Percentiles rank a stretch among this genome's conserved stretches.
These are phyloP conservation scores for Solanum bulbocastanum DNA, from an alignment of 257 asterid genomes.

Conservation along the genomic window DNA sequence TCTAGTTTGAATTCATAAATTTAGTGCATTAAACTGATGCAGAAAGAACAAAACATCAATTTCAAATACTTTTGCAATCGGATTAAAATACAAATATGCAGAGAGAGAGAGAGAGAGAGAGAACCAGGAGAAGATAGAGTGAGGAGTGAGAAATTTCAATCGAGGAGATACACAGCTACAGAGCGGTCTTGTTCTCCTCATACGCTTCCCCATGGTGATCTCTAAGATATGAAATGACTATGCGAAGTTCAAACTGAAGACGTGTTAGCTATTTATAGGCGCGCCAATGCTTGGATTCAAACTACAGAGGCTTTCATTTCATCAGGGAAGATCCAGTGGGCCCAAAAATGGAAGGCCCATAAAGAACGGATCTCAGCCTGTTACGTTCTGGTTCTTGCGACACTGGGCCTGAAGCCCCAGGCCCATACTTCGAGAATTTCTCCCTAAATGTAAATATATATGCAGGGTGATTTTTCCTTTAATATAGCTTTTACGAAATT, in stretches of 20 bases:
- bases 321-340: not conserved
- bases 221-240: not conserved
- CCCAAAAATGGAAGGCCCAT: not conserved
- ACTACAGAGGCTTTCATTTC: not conserved
- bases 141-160: constrained; percentile 25
- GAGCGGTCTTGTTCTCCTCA: constrained; percentile 58
- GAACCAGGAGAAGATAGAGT: constrained; percentile 69
- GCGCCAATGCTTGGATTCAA: constrained; percentile 15
- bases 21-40: not conserved
- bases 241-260: not conserved
- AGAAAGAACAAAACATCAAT: not conserved
- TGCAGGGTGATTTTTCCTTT: not conserved
- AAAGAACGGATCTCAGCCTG: not conserved
- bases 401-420: not conserved
- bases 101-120: not conserved
- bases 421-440: not conserved
- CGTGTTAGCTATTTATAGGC: constrained; percentile 8
- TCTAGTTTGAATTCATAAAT: not conserved
- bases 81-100: not conserved
- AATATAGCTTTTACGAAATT: not conserved
- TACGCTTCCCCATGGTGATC: constrained; percentile 63
- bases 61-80: not conserved
- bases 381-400: not conserved
- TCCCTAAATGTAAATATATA: not conserved
- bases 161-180: constrained; percentile 86